Evolutionary conservation across 2,329 filamentous ascomycete genomes (phyloP).

Genomic region (Fonsecaea monophora): DNA sequence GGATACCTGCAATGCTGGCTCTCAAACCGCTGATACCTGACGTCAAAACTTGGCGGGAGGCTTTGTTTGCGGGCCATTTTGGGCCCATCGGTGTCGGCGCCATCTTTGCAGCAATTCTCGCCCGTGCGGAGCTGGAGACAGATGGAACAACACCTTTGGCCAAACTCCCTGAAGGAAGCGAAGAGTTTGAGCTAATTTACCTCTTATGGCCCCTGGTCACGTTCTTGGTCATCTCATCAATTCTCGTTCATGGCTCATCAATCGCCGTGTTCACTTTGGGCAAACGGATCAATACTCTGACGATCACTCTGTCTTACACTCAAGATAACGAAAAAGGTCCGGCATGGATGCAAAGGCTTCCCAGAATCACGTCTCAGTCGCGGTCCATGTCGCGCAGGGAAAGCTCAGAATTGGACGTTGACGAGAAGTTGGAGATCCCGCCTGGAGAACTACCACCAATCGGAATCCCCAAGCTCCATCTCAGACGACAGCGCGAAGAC

Average conservation of each 20-base stretch:
- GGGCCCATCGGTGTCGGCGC: conserved; percentile 96
- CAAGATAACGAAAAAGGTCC: conserved; percentile 85
- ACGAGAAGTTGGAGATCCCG: conserved; percentile 66
- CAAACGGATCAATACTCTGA: conserved; percentile 96
- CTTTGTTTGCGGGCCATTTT: conserved; percentile 95
- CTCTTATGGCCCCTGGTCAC: conserved; percentile 95
- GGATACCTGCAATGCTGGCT: conserved; percentile 90
- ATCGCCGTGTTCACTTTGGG: conserved; percentile 97
- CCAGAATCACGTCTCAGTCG: conserved; percentile 80
- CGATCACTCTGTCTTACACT: conserved; percentile 95
- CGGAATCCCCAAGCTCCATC: conserved; percentile 75
- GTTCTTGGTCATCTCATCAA: conserved; percentile 92
- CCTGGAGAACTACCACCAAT: conserved; percentile 75
- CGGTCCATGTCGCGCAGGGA: conserved; percentile 81
- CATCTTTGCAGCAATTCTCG: conserved; percentile 92
- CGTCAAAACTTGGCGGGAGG: conserved; percentile 97
- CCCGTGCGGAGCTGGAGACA: conserved; percentile 86
- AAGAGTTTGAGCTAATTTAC: conserved; percentile 75
- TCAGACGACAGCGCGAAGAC: conserved; percentile 81
- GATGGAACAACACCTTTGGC: conserved; percentile 75
- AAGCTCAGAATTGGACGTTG: conserved; percentile 45
- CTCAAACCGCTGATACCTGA: conserved; percentile 94
- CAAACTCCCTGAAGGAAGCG: conserved; percentile 58
- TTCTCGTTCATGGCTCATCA: conserved; percentile 95
- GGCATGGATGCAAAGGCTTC: conserved; percentile 93